phyloP scores from a whole-genome alignment of 2,329 filamentous ascomycete genomes.

The Biscogniauxia mediterranea region DNA sequence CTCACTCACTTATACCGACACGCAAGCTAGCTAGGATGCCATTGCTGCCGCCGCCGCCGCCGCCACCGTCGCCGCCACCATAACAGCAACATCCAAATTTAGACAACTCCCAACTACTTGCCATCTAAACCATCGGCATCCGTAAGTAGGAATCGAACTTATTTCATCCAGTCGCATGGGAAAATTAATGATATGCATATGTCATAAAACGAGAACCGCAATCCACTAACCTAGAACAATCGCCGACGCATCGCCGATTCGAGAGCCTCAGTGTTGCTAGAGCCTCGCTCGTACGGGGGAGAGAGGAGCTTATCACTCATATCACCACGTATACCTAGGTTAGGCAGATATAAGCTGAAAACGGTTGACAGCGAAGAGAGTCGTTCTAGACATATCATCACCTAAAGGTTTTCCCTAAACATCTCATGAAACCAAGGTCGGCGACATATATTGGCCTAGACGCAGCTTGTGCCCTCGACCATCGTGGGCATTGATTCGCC shows the following conservation, averaged over 20 bases:
- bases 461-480: background rate
- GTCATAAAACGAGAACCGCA: background rate
- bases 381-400: too few relatives aligned
- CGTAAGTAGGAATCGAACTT: too few relatives aligned
- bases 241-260: background rate
- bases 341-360: too few relatives aligned
- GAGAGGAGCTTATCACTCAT: background rate
- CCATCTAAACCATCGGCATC: too few relatives aligned
- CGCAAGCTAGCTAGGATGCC: too few relatives aligned
- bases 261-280: background rate
- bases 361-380: too few relatives aligned
- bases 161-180: background rate
- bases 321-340: background rate
- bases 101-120: too few relatives aligned
- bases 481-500: background rate
- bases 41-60: too few relatives aligned
- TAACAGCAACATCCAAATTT: too few relatives aligned
- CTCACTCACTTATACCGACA: too few relatives aligned
- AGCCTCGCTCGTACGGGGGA: background rate
- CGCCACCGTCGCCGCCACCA: too few relatives aligned
- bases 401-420: background rate
- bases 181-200: background rate
- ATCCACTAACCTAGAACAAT: background rate
- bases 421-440: background rate
- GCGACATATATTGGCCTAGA: background rate